Evolutionary conservation across 2,329 filamentous ascomycete species (phyloP).

Genomic region (Didymella glomerata): DNA sequence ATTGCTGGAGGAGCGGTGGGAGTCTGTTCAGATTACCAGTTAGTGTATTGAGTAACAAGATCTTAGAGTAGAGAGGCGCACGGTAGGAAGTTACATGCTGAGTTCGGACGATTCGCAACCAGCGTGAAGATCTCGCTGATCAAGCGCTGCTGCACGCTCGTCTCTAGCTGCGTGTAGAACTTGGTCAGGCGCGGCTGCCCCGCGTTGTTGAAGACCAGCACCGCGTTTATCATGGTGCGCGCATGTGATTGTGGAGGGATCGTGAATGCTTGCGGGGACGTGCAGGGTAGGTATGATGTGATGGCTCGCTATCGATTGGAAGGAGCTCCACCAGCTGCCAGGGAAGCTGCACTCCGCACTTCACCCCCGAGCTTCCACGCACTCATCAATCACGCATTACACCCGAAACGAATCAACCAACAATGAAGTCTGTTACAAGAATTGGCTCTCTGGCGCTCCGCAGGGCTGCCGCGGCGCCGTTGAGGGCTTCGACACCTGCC

Average conservation of each 20-base stretch:
- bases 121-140: constrained; percentile 98
- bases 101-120: constrained; percentile 88
- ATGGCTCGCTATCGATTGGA: constrained; percentile 19
- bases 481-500: constrained; percentile 32
- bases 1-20: constrained; percentile 68
- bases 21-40: constrained; percentile 51
- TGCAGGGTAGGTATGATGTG: constrained; percentile 20
- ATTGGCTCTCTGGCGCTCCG: constrained; percentile 33
- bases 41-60: too few relatives aligned
- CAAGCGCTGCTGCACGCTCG: constrained; percentile 93
- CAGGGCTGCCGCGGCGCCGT: constrained; percentile 31
- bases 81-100: constrained; percentile 96
- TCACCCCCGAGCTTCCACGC: constrained; percentile 10
- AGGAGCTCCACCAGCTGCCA: constrained; percentile 21
- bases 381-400: constrained; percentile 7
- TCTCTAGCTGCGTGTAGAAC: constrained; percentile 98
- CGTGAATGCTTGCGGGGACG: not conserved
- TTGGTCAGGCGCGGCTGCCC: constrained; percentile 96
- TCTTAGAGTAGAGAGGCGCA: constrained; percentile 35
- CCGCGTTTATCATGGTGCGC: constrained; percentile 91
- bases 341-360: constrained; percentile 9
- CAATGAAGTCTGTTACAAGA: constrained; percentile 39
- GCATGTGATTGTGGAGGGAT: constrained; percentile 3
- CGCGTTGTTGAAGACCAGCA: constrained; percentile 98
- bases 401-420: constrained; percentile 2